Percentiles rank a stretch among this genome's conserved stretches.
Conservation (phyloP, 495 filamentous ascomycete species). For the Peziza echinospora region DNA sequence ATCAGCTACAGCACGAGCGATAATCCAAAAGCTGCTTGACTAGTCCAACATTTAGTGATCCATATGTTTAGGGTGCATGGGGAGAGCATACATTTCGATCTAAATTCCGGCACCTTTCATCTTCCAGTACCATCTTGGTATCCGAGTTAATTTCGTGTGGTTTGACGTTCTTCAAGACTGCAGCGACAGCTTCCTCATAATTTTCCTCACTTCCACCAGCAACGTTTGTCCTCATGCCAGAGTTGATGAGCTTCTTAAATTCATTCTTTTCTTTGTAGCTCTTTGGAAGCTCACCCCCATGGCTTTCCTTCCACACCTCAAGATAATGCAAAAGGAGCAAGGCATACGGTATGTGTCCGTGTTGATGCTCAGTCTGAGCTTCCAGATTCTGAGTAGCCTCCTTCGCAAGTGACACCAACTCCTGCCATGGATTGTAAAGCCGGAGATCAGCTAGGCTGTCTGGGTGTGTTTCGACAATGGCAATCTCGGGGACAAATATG, state of each 20-base stretch:
- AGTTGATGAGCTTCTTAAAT: slow-evolving; percentile 47
- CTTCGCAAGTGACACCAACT: slow-evolving; percentile 42
- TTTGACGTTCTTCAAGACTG: slow-evolving; percentile 65
- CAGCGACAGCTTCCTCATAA: slow-evolving; percentile 75
- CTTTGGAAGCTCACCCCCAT: slow-evolving; percentile 44
- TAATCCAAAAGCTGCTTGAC: slow-evolving; percentile 60
- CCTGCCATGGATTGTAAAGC: slow-evolving; percentile 69
- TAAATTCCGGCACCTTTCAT: slow-evolving; percentile 33
- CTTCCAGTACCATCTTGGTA: slow-evolving; percentile 57
- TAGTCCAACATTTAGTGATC: too few species aligned
- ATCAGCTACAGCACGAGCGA: slow-evolving; percentile 52
- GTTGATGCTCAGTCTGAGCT: slow-evolving; percentile 52
- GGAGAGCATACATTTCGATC: slow-evolving; percentile 17
- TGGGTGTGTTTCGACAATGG: slow-evolving; percentile 93
- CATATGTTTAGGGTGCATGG: too few species aligned
- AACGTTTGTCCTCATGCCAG: slow-evolving; percentile 45
- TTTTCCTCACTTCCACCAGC: slow-evolving; percentile 90
- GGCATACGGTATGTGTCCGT: slow-evolving; percentile 84
- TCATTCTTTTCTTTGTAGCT: slow-evolving; percentile 73
- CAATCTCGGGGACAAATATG: slow-evolving; percentile 29
- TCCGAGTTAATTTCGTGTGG: slow-evolving; percentile 41
- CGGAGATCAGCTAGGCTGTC: slow-evolving; percentile 75
- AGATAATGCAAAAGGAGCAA: slow-evolving; percentile 70
- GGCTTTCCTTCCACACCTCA: slow-evolving; percentile 53
- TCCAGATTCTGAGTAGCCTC: slow-evolving; percentile 46